Conservation (phyloP, 108 stramenopile species). For the Skeletonema tropicum region DNA sequence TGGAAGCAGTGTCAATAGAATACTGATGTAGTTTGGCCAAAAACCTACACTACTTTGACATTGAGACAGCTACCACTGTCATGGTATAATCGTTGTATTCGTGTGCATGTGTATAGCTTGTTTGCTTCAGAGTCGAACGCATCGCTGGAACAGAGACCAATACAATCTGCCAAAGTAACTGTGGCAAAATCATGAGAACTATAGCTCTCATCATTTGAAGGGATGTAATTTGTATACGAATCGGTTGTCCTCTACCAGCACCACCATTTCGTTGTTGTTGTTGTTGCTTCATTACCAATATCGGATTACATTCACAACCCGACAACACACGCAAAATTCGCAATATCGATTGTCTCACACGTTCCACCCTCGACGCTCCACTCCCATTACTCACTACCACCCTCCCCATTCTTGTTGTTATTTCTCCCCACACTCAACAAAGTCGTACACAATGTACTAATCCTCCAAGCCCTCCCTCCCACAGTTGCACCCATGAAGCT, state of each 20-base stretch:
- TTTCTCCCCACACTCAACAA: background rate
- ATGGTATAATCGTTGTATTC: background rate
- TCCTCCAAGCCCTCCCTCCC: constrained; percentile 10
- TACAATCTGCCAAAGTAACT: background rate
- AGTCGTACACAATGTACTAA: background rate
- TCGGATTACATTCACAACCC: background rate
- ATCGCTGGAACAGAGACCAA: background rate
- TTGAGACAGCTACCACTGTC: background rate
- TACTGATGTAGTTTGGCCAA: constrained; percentile 10
- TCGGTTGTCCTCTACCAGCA: too few species aligned
- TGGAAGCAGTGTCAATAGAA: constrained; percentile 12
- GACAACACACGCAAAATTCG: constrained; percentile 1
- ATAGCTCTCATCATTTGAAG: constrained; percentile 10
- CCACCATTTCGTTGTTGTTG: background rate
- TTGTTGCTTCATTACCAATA: background rate
- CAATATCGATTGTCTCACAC: constrained; percentile 1
- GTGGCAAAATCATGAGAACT: background rate
- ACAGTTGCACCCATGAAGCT: constrained; percentile 3
- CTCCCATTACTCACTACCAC: too few species aligned
- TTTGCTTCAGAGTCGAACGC: background rate
- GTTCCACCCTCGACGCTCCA: background rate
- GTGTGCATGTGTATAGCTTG: background rate
- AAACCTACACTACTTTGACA: constrained; percentile 13
- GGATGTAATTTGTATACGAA: background rate
- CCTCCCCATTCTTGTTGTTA: background rate